These are phyloP conservation scores for Naganishia cerealis DNA, from an alignment of 1,284 basidiomycete species.

Conservation along the genomic window DNA sequence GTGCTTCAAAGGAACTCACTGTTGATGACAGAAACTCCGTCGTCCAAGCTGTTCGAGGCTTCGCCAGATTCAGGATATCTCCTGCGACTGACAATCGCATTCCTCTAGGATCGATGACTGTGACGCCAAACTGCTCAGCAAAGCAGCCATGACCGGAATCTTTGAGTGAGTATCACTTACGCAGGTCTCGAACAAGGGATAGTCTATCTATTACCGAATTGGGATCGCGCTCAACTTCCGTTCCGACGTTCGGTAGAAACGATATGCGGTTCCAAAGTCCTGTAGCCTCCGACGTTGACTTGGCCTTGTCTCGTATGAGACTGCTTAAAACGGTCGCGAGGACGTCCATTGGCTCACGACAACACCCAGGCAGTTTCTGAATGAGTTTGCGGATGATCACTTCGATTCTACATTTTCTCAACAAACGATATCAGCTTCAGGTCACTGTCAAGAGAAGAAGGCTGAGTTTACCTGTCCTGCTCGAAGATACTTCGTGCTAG, in stretches of 20 bases:
- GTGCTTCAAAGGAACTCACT: conserved; percentile 55
- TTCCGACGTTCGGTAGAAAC: conserved; percentile 73
- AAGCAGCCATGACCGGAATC: conserved; percentile 68
- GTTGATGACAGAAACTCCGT: conserved; percentile 68
- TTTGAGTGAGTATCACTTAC: conserved; percentile 67
- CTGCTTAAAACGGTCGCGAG: conserved; percentile 70
- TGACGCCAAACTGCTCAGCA: conserved; percentile 11
- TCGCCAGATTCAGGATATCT: conserved; percentile 69
- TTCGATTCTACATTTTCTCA: conserved; percentile 64
- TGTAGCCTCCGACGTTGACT: conserved; percentile 71
- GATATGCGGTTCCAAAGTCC: conserved; percentile 75
- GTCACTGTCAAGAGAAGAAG: background rate
- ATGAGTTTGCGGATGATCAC: conserved; percentile 84
- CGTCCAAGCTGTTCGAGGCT: conserved; percentile 71
- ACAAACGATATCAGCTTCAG: conserved; percentile 26
- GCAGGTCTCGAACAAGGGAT: conserved; percentile 66
- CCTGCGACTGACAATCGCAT: conserved; percentile 86
- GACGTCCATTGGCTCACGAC: conserved; percentile 82
- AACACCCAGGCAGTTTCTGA: conserved; percentile 88
- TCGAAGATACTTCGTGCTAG: conserved; percentile 78
- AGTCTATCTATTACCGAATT: conserved; percentile 70
- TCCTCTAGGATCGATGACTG: conserved; percentile 76
- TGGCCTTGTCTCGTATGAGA: conserved; percentile 65
- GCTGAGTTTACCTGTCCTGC: conserved; percentile 66
- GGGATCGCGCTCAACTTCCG: conserved; percentile 72